Percentiles rank a stretch among this genome's conserved stretches.
Evolutionary conservation across 2,329 filamentous ascomycete genomes (phyloP).

Genomic region (Xylariales sp.): DNA sequence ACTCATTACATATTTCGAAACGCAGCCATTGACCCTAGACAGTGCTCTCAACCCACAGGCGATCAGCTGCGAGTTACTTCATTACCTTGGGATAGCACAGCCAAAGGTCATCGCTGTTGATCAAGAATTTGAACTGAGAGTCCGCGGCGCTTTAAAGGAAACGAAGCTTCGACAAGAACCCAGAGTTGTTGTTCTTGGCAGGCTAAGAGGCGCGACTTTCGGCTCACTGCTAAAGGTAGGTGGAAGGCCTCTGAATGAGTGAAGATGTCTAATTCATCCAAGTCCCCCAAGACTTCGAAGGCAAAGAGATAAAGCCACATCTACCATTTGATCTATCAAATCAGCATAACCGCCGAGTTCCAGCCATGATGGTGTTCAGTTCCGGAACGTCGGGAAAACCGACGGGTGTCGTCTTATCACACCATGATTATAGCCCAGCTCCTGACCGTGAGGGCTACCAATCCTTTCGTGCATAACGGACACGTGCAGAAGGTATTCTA

Average conservation of each 20-base stretch:
- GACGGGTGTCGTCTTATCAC: constrained; percentile 20
- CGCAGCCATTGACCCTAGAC: no score
- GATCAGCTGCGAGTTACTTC: constrained; percentile 18
- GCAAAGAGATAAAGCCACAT: background rate
- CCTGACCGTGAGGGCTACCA: constrained; percentile 16
- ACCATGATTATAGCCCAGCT: constrained; percentile 19
- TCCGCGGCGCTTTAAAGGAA: background rate
- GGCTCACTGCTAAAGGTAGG: background rate
- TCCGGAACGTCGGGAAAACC: constrained; percentile 20
- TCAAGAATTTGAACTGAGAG: constrained; percentile 1
- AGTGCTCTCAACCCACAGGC: constrained; percentile 19
- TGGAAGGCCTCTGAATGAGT: no score
- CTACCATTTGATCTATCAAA: background rate
- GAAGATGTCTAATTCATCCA: background rate
- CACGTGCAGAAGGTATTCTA: constrained; percentile 23
- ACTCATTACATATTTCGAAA: background rate
- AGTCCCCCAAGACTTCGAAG: background rate
- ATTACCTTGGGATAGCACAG: constrained; percentile 16
- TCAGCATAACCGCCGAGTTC: constrained; percentile 13
- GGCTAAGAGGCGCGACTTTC: background rate
- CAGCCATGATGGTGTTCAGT: constrained; percentile 20
- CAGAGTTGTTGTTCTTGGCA: background rate
- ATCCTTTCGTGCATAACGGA: constrained; percentile 18
- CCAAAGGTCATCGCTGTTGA: constrained; percentile 17
- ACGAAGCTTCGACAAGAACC: background rate